A percentile compares a stretch with the other conserved stretches of the same genome.
Evolutionary conservation across 495 filamentous ascomycete genomes (phyloP).

Genomic region (Friedmanniomyces endolithicus): DNA sequence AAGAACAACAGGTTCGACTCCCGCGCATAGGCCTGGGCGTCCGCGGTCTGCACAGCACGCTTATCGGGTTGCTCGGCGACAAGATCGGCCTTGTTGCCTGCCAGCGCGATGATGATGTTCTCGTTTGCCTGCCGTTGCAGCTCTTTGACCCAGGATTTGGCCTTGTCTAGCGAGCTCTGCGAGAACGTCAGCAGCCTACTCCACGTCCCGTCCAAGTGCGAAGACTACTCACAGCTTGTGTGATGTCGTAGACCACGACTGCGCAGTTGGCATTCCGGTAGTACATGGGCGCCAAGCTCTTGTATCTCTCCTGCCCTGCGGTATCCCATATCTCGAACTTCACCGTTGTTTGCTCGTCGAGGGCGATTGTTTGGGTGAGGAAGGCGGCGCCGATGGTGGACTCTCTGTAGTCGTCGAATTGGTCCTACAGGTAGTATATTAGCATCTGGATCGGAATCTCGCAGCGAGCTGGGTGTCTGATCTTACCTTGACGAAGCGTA

Average conservation of each 20-base stretch:
- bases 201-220: background rate
- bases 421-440: slow-evolving; percentile 48
- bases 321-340: slow-evolving; percentile 99
- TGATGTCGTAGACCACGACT: slow-evolving; percentile 98
- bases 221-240: slow-evolving; percentile 67
- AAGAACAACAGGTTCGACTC: slow-evolving; percentile 93
- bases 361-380: slow-evolving; percentile 93
- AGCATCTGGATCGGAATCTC: background rate
- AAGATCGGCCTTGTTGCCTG: slow-evolving; percentile 94
- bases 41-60: slow-evolving; percentile 73
- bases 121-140: slow-evolving; percentile 97
- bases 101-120: slow-evolving; percentile 96
- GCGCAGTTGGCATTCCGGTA: slow-evolving; percentile 98
- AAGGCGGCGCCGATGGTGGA: slow-evolving; percentile 98
- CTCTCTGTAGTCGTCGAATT: slow-evolving; percentile 99
- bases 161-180: slow-evolving; percentile 92
- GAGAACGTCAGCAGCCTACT: background rate
- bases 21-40: slow-evolving; percentile 87
- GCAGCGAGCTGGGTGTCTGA: background rate
- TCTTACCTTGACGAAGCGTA: slow-evolving; percentile 91
- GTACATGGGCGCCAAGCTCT: slow-evolving; percentile 98
- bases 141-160: slow-evolving; percentile 99
- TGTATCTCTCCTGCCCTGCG: slow-evolving; percentile 94
- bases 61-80: slow-evolving; percentile 84
- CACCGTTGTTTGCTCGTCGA: slow-evolving; percentile 94